These are phyloP conservation scores for Suhomyces kunorum DNA, from an alignment of 1,139 yeast species.

Conservation along the genomic window DNA sequence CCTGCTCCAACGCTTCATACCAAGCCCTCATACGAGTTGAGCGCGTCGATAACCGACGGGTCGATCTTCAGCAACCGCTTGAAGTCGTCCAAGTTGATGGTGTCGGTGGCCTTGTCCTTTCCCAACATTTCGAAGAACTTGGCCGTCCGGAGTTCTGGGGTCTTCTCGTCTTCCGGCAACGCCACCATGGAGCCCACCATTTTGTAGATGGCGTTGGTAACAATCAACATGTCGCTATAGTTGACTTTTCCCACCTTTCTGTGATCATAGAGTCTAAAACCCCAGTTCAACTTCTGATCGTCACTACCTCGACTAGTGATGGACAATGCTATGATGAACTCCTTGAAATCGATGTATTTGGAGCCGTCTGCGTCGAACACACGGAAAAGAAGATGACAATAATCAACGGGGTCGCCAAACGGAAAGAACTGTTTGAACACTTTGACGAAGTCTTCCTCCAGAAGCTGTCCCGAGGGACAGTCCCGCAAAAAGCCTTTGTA, in stretches of 20 bases:
- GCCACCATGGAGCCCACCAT: constrained; percentile 97
- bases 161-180: constrained; percentile 85
- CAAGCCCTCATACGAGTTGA: constrained; percentile 77
- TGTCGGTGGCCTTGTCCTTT: constrained; percentile 64
- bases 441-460: constrained; percentile 84
- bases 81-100: constrained; percentile 77
- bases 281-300: constrained; percentile 86
- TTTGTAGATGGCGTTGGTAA: constrained; percentile 82
- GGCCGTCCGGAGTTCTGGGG: constrained; percentile 85
- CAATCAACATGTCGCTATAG: constrained; percentile 75
- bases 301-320: constrained; percentile 85
- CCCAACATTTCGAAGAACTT: constrained; percentile 77
- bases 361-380: constrained; percentile 84
- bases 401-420: constrained; percentile 94
- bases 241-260: constrained; percentile 74
- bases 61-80: constrained; percentile 78
- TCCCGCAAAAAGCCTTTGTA: constrained; percentile 93
- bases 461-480: constrained; percentile 87
- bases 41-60: constrained; percentile 76
- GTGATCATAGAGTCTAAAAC: constrained; percentile 84
- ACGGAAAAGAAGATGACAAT: constrained; percentile 83
- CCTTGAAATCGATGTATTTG: constrained; percentile 87
- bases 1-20: constrained; percentile 37
- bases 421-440: constrained; percentile 97
- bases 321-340: constrained; percentile 85